Evolutionary conservation across 2,329 filamentous ascomycete genomes (phyloP).

Genomic region (Scedosporium dehoogii): DNA sequence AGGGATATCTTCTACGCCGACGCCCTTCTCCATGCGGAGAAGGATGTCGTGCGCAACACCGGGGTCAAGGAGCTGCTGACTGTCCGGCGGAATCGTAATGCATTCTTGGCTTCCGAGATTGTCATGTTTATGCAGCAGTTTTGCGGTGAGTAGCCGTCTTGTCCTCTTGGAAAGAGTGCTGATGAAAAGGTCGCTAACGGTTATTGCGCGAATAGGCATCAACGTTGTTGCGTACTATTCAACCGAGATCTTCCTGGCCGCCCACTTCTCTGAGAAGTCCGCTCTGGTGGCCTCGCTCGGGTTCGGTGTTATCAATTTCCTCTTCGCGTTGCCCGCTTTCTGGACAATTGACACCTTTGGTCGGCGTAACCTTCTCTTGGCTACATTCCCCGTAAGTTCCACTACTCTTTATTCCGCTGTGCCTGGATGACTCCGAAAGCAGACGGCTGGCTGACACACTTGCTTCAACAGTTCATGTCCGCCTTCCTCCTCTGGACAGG

Average conservation of each 20-base stretch:
- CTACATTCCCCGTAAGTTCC: slow-evolving; percentile 44
- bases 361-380: slow-evolving; percentile 51
- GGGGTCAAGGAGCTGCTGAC: slow-evolving; percentile 49
- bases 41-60: slow-evolving; percentile 18
- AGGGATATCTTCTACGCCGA: slow-evolving; percentile 48
- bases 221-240: slow-evolving; percentile 41
- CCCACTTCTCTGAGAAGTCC: slow-evolving; percentile 36
- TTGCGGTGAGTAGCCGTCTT: slow-evolving; percentile 22
- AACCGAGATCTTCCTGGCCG: slow-evolving; percentile 49
- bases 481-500: slow-evolving; percentile 36
- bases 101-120: slow-evolving; percentile 48
- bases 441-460: neutral
- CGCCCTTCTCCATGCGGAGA: slow-evolving; percentile 47
- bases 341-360: slow-evolving; percentile 62
- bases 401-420: no score
- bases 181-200: neutral
- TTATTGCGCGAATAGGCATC: neutral
- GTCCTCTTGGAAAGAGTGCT: neutral
- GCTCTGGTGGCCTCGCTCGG: slow-evolving; percentile 53
- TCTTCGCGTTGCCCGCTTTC: slow-evolving; percentile 53
- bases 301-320: slow-evolving; percentile 54
- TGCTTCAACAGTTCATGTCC: slow-evolving; percentile 37
- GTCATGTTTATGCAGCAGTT: slow-evolving; percentile 58
- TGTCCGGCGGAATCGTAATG: slow-evolving; percentile 52
- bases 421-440: neutral